Evolutionary conservation across 306 rosid species (phyloP).

Genomic region (Amphicarpaea edgeworthii): DNA sequence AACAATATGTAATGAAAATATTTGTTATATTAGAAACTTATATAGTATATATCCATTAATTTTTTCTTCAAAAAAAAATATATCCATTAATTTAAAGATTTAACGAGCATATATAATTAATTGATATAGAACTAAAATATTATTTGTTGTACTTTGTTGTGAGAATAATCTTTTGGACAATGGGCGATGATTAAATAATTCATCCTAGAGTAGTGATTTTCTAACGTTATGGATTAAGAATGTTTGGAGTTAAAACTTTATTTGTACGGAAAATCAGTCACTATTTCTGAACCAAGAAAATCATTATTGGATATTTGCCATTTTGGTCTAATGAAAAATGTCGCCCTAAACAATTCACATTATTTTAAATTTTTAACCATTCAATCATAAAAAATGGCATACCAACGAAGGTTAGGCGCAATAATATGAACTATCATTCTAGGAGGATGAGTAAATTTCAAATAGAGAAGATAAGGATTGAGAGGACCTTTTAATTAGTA

Average conservation of each 20-base stretch:
- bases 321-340: background rate
- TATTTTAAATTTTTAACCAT: background rate
- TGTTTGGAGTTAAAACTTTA: background rate
- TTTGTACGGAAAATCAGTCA: background rate
- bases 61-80: no score
- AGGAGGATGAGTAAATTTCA: background rate
- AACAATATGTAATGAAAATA: no score
- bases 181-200: background rate
- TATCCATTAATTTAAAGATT: no score
- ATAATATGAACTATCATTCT: background rate
- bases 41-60: background rate
- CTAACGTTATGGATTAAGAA: background rate
- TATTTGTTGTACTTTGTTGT: background rate
- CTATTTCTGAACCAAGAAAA: background rate
- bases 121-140: no score
- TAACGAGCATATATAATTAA: no score
- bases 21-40: background rate
- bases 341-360: background rate
- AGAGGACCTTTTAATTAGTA: background rate
- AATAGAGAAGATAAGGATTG: background rate
- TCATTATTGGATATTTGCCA: background rate
- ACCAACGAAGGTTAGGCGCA: slow-evolving; percentile 3
- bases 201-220: background rate
- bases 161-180: background rate
- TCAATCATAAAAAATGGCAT: slow-evolving; percentile 5